phyloP scores from a whole-genome alignment of 1,284 basidiomycete species.

The Malassezia arunalokei region DNA sequence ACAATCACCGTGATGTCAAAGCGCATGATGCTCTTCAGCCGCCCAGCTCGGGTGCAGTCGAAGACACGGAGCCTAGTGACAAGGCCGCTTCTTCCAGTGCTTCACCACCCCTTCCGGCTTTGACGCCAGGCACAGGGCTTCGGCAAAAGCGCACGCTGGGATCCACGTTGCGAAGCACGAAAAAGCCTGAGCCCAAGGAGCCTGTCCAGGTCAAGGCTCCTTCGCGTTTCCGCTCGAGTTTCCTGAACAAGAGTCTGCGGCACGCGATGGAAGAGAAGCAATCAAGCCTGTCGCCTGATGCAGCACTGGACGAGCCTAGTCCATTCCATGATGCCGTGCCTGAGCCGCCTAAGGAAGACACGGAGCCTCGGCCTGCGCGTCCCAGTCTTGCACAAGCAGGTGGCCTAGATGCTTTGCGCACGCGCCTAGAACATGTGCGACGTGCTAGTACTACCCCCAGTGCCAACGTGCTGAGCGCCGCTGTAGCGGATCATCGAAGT shows the following conservation, averaged over 20 bases:
- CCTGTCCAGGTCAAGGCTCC: slow-evolving; percentile 1
- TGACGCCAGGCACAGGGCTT: slow-evolving; percentile 6
- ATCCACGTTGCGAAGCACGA: slow-evolving; percentile 4
- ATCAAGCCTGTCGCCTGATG: slow-evolving; percentile 1
- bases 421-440: slow-evolving; percentile 10
- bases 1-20: not conserved
- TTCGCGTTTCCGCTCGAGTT: slow-evolving; percentile 23
- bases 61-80: not conserved
- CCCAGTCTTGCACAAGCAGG: not conserved
- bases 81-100: not conserved
- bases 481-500: not conserved
- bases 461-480: not conserved
- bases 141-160: slow-evolving; percentile 13
- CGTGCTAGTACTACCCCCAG: slow-evolving; percentile 8
- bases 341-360: not conserved
- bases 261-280: slow-evolving; percentile 30
- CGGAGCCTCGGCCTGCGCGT: not conserved
- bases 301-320: slow-evolving; percentile 2
- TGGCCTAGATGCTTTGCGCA: slow-evolving; percentile 14
- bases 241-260: slow-evolving; percentile 39
- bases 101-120: not conserved
- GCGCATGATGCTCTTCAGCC: not conserved
- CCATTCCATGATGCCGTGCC: not conserved
- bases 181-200: slow-evolving; percentile 3
- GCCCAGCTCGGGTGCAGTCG: not conserved